A percentile compares a stretch with the other conserved stretches of the same genome.
Conservation (phyloP, 1,139 yeast species). For the Blastobotrys aristatus region DNA sequence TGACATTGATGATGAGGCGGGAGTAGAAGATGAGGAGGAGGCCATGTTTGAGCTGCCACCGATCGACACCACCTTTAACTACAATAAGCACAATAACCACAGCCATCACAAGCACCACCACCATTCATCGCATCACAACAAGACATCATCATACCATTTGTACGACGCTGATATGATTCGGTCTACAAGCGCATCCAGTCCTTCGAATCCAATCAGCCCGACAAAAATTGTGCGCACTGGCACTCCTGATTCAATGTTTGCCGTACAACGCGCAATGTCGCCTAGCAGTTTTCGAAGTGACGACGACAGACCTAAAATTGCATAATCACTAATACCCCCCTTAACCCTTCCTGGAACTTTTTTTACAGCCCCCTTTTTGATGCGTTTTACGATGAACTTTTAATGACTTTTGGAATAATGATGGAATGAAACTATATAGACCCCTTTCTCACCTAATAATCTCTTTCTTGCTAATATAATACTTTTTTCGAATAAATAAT, state of each 20-base stretch:
- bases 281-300: slow-evolving; percentile 12
- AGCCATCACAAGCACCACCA: not conserved
- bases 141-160: slow-evolving; percentile 15
- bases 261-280: slow-evolving; percentile 10
- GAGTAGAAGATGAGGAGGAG: slow-evolving; percentile 19
- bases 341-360: not conserved
- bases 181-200: slow-evolving; percentile 25
- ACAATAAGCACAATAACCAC: too few species aligned
- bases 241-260: slow-evolving; percentile 7
- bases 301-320: slow-evolving; percentile 15
- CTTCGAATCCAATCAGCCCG: slow-evolving; percentile 14
- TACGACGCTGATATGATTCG: slow-evolving; percentile 19
- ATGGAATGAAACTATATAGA: too few species aligned
- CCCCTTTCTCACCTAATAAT: too few species aligned
- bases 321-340: slow-evolving; percentile 7
- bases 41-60: slow-evolving; percentile 12
- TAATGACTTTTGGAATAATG: too few species aligned
- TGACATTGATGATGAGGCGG: slow-evolving; percentile 19
- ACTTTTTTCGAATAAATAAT: not conserved
- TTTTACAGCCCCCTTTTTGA: too few species aligned
- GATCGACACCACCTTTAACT: slow-evolving; percentile 10
- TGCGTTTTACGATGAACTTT: too few species aligned
- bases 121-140: slow-evolving; percentile 10
- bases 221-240: slow-evolving; percentile 7
- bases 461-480: too few species aligned